phyloP scores from a whole-genome alignment of 257 asterid genomes.

The Echites panduratus region DNA sequence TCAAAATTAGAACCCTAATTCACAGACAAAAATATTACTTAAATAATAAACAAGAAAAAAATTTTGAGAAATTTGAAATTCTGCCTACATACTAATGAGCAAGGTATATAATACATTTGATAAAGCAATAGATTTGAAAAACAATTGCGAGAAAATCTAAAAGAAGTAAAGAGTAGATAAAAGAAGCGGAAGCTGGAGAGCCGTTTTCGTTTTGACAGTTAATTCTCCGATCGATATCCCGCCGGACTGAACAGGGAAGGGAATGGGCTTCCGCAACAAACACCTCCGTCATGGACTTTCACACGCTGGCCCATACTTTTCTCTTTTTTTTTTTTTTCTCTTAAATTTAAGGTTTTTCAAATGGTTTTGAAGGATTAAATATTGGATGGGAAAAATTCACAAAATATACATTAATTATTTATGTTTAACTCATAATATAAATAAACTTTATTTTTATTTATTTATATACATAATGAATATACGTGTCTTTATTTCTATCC shows the following conservation, averaged over 20 bases:
- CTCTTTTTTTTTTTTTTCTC: too few species aligned
- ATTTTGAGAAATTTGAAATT: not conserved
- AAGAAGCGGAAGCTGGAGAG: not conserved
- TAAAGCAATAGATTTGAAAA: not conserved
- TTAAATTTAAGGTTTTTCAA: too few species aligned
- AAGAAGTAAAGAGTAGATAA: not conserved
- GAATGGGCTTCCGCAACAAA: not conserved
- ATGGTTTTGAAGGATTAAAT: too few species aligned
- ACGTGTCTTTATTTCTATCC: too few species aligned
- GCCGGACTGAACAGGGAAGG: not conserved
- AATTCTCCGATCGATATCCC: not conserved
- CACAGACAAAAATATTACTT: not conserved
- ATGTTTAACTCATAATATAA: too few species aligned
- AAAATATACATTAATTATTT: too few species aligned
- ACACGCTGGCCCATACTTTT: too few species aligned
- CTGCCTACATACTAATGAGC: not conserved
- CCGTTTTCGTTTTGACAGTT: not conserved
- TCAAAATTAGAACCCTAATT: not conserved
- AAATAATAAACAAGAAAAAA: too few species aligned
- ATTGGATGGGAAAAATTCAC: too few species aligned
- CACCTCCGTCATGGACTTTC: not conserved
- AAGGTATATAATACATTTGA: not conserved
- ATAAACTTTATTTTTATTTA: too few species aligned
- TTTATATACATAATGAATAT: too few species aligned
- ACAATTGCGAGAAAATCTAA: not conserved